Percentiles rank a stretch among this genome's conserved stretches.
Evolutionary conservation across 164 flowering plant species (phyloP).

Genomic region (Paratinospora sagittata): DNA sequence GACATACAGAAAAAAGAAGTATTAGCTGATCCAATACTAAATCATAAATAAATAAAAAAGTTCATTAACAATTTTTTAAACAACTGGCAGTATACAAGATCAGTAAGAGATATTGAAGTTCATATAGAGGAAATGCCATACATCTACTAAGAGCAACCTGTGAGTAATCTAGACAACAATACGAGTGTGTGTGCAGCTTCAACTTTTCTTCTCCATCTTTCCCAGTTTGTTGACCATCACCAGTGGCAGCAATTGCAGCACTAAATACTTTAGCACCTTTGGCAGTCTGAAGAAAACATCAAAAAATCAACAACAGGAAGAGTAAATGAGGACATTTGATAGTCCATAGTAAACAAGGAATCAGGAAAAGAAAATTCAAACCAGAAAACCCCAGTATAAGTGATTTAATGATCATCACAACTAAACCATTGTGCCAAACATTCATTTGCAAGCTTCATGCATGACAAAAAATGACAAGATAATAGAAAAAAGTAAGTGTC

Average conservation of each 20-base stretch:
- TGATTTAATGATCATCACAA: neutral
- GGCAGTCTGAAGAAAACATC: conserved; percentile 55
- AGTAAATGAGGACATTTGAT: neutral
- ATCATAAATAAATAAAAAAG: neutral
- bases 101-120: neutral
- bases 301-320: conserved; percentile 2
- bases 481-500: neutral
- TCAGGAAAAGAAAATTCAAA: neutral
- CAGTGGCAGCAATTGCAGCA: conserved; percentile 80
- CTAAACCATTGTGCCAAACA: no score
- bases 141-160: conserved; percentile 50
- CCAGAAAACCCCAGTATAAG: neutral
- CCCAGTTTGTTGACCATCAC: conserved; percentile 43
- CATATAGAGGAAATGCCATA: conserved; percentile 2
- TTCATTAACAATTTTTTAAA: neutral
- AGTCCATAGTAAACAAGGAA: neutral
- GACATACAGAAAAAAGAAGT: no score
- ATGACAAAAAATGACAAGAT: neutral
- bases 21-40: no score
- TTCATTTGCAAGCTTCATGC: neutral
- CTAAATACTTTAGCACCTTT: conserved; percentile 77
- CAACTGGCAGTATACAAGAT: neutral
- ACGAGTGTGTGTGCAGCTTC: conserved; percentile 93
- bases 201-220: conserved; percentile 85
- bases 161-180: conserved; percentile 88